Evolutionary conservation across 345 rosid genomes (phyloP), one percentile per base, ranked within the genome.

Genomic region (Atalantia buxifolia): DNA sequence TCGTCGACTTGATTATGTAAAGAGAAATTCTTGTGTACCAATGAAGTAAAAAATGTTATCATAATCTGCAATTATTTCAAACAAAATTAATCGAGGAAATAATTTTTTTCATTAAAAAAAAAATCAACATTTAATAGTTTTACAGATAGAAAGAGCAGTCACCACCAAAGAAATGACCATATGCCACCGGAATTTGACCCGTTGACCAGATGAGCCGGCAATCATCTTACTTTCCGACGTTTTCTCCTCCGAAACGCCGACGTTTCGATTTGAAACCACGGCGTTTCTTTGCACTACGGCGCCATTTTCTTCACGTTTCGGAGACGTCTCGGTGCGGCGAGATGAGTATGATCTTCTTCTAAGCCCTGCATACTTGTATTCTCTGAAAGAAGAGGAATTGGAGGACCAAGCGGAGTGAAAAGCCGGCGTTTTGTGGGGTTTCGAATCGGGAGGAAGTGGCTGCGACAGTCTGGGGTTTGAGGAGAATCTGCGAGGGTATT

Each of bases 21-120:
- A 56, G 86, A 82, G 84, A 88, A 82, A 76, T 88, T 90, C 87
- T 83, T 90, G 84, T 84, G 90, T 19, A 86, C 81, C 82, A 89
- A 72, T 65, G 91, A 86, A 81, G 88, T 70, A 67, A 90, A 84
- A 65, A 79, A 84, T 8, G 88, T 84, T 27, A 86, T 74, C 76
- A 85, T 60, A 74, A 92, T 66, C 95, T 91, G 95, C 81, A 83
- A 61, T 16, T 48, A 74, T 70, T 33, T 24, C 35, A 60, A 19
- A 48, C 33, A 24, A 72, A 60, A 38, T 56, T 48, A 63, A 67
- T 66, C 24, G 28, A 19, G 48, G 38, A 31, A 22, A 40, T 56
- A 9, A 21, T 16, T 21, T 5, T 57, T 64, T 63, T 40, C 55
- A 6, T 14, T 16, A 24, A 40, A 2, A 61, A 4, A 30, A 55